These are phyloP conservation scores for Teratosphaeria gauchensis DNA, from an alignment of 2,329 filamentous ascomycete genomes.

Conservation along the genomic window DNA sequence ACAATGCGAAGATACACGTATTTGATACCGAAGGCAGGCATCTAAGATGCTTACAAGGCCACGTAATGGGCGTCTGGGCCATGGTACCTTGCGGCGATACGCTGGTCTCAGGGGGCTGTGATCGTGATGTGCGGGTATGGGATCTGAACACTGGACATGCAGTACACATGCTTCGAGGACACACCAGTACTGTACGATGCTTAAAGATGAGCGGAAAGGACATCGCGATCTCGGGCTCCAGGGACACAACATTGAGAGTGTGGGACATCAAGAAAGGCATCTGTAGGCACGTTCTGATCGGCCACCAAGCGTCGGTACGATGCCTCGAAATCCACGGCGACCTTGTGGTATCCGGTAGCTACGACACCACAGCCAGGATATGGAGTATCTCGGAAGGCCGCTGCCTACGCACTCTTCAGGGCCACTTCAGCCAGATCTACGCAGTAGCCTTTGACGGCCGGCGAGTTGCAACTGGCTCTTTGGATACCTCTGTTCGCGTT, in stretches of 20 bases:
- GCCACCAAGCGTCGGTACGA: slow-evolving; percentile 89
- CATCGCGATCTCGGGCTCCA: slow-evolving; percentile 90
- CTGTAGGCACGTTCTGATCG: slow-evolving; percentile 84
- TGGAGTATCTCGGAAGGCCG: slow-evolving; percentile 97
- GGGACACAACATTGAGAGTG: slow-evolving; percentile 86
- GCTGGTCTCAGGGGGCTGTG: slow-evolving; percentile 90
- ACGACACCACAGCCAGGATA: slow-evolving; percentile 91
- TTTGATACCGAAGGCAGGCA: slow-evolving; percentile 87
- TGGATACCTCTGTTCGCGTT: slow-evolving; percentile 93
- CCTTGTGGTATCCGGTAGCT: slow-evolving; percentile 94
- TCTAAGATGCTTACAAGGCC: slow-evolving; percentile 80
- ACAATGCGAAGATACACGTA: slow-evolving; percentile 97
- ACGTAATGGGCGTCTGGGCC: slow-evolving; percentile 99
- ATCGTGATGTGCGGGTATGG: slow-evolving; percentile 95
- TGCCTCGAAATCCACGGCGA: slow-evolving; percentile 95
- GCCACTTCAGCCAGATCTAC: slow-evolving; percentile 98
- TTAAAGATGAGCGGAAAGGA: slow-evolving; percentile 93
- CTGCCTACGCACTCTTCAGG: slow-evolving; percentile 79
- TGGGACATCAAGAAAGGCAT: slow-evolving; percentile 88
- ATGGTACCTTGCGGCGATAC: slow-evolving; percentile 98
- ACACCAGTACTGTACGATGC: slow-evolving; percentile 93
- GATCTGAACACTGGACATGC: slow-evolving; percentile 78
- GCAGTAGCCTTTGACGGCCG: slow-evolving; percentile 95
- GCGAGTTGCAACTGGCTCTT: slow-evolving; percentile 84
- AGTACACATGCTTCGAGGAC: slow-evolving; percentile 76